Evolutionary conservation across 2,329 filamentous ascomycete species (phyloP).

Genomic region (Colletotrichum spaethianum): DNA sequence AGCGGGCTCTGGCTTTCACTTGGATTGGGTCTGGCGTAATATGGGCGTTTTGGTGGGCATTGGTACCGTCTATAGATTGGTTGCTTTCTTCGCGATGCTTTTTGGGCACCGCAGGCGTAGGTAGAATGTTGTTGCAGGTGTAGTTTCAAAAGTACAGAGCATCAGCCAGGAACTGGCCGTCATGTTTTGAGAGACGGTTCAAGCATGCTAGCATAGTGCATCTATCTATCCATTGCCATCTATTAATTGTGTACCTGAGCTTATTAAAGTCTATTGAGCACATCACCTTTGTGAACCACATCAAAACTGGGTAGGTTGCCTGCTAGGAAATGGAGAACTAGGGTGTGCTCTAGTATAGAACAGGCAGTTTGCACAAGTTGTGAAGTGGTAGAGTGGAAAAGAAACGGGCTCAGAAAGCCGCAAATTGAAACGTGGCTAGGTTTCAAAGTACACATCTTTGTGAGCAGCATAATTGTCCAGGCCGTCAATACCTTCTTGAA

Average conservation of each 20-base stretch:
- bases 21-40: slow-evolving; percentile 62
- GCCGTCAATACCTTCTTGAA: slow-evolving; percentile 70
- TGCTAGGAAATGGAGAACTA: no score
- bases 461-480: slow-evolving; percentile 70
- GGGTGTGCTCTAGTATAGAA: no score
- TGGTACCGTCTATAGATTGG: slow-evolving; percentile 59
- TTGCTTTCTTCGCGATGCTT: slow-evolving; percentile 60
- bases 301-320: no score
- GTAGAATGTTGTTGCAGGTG: slow-evolving; percentile 11
- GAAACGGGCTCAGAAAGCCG: no score
- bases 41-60: slow-evolving; percentile 55
- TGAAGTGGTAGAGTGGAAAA: no score
- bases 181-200: background rate
- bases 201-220: background rate
- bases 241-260: background rate
- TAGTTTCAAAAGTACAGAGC: background rate
- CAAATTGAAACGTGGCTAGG: no score
- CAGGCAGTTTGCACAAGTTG: no score
- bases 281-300: no score
- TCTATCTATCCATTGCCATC: background rate
- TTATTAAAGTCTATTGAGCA: background rate
- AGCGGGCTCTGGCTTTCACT: slow-evolving; percentile 58
- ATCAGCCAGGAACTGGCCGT: background rate
- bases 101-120: slow-evolving; percentile 50
- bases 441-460: no score